Percentiles rank a stretch among this genome's conserved stretches.
phyloP scores from a whole-genome alignment of 306 rosid species.

The Sesbania bispinosa region DNA sequence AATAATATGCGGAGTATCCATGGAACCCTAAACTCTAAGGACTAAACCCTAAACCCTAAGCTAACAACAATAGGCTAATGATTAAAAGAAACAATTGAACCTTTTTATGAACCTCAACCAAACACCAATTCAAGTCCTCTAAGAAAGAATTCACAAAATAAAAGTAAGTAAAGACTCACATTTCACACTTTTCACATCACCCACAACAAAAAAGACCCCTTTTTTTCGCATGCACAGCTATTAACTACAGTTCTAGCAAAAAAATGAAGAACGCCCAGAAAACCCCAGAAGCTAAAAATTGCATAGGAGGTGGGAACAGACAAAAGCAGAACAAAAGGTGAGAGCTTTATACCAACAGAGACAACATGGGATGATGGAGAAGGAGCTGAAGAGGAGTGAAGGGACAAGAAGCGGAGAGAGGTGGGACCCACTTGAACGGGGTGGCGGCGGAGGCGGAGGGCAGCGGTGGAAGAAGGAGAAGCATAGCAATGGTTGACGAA shows the following conservation, averaged over 20 bases:
- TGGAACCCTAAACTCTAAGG: too few species aligned
- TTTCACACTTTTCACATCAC: background rate
- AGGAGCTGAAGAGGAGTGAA: slow-evolving; percentile 27
- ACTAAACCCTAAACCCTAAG: too few species aligned
- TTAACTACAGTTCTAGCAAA: background rate
- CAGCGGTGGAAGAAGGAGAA: slow-evolving; percentile 38
- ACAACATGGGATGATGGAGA: too few species aligned
- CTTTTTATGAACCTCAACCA: background rate
- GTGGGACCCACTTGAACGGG: slow-evolving; percentile 21
- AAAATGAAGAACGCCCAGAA: background rate
- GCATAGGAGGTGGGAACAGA: background rate
- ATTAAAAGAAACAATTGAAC: background rate
- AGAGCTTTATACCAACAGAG: background rate
- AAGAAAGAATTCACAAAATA: too few species aligned
- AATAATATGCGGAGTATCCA: background rate
- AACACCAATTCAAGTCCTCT: background rate
- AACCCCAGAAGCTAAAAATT: slow-evolving; percentile 2
- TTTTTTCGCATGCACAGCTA: background rate
- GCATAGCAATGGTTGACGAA: slow-evolving; percentile 38
- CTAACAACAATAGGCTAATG: background rate
- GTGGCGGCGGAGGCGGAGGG: slow-evolving; percentile 36
- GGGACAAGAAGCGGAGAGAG: slow-evolving; percentile 33
- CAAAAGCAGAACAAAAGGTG: background rate
- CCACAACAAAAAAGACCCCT: background rate
- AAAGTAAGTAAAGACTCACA: background rate